Evolutionary conservation across 2,329 filamentous ascomycete genomes (phyloP).

Genomic region (Trichoderma harzianum): DNA sequence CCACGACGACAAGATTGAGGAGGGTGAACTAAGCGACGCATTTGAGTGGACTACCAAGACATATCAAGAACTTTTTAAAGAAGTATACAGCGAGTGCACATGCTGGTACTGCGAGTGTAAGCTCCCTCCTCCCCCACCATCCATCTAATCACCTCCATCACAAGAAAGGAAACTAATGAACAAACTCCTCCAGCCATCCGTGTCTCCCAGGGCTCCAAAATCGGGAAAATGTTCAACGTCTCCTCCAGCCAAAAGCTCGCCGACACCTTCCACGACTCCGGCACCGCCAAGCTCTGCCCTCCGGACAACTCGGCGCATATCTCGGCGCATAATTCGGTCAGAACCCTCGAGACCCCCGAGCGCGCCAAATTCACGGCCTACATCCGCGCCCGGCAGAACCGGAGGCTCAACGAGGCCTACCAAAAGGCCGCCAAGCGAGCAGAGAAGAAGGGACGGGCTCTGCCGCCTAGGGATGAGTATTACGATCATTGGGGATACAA

Average conservation of each 20-base stretch:
- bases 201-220: conserved; percentile 1
- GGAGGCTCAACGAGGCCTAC: conserved; percentile 53
- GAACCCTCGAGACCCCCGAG: conserved; percentile 19
- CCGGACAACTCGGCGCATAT: conserved; percentile 65
- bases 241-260: conserved; percentile 31
- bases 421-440: conserved; percentile 50
- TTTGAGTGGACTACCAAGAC: conserved; percentile 71
- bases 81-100: conserved; percentile 72
- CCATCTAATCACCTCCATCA: conserved; percentile 33
- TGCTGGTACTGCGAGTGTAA: conserved; percentile 78
- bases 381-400: conserved; percentile 23
- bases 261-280: conserved; percentile 44
- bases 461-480: conserved; percentile 48
- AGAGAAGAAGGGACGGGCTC: conserved; percentile 44
- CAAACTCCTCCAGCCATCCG: conserved; percentile 1
- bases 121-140: not conserved
- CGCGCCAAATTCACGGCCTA: not conserved
- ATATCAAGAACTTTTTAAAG: conserved; percentile 64
- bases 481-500: conserved; percentile 54
- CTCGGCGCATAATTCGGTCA: conserved; percentile 67
- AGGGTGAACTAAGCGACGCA: conserved; percentile 56
- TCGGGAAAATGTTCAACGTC: conserved; percentile 26
- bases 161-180: conserved; percentile 34
- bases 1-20: conserved; percentile 81
- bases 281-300: conserved; percentile 47